These are phyloP conservation scores for Cyberlindnera xylosilytica DNA, from an alignment of 805 yeast genomes.

Conservation along the genomic window DNA sequence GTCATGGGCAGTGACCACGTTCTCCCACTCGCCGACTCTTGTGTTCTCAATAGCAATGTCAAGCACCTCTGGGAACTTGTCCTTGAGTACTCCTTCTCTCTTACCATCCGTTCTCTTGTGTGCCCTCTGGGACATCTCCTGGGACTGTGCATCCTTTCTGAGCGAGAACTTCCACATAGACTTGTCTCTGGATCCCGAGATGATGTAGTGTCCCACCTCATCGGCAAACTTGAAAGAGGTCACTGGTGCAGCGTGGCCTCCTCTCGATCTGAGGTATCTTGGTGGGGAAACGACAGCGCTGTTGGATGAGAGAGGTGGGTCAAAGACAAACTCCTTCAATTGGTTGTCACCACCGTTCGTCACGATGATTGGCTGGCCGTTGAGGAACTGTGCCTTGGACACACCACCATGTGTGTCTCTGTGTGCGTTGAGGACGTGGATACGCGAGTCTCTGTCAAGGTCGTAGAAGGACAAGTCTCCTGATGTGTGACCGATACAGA, in stretches of 20 bases:
- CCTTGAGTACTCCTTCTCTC: conserved; percentile 61
- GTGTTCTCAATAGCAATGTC: conserved; percentile 69
- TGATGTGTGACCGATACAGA: conserved; percentile 70
- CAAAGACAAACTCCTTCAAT: conserved; percentile 87
- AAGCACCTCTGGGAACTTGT: conserved; percentile 74
- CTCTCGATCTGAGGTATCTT: conserved; percentile 85
- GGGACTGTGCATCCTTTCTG: conserved; percentile 95
- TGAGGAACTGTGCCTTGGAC: conserved; percentile 66
- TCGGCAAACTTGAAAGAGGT: conserved; percentile 71
- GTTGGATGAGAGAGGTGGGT: conserved; percentile 71
- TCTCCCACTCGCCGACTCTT: conserved; percentile 91
- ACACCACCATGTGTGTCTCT: conserved; percentile 75
- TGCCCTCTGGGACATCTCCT: conserved; percentile 80
- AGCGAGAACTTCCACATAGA: conserved; percentile 90
- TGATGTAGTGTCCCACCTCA: conserved; percentile 74
- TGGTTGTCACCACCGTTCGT: conserved; percentile 91
- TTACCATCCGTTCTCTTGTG: conserved; percentile 41
- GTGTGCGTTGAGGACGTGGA: conserved; percentile 76
- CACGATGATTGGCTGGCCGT: conserved; percentile 88
- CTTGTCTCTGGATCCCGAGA: conserved; percentile 83
- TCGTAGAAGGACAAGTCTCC: conserved; percentile 91
- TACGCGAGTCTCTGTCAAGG: conserved; percentile 63
- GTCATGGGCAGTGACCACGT: conserved; percentile 83
- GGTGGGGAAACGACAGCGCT: conserved; percentile 79
- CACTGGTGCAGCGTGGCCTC: conserved; percentile 97